Base-by-base conservation (phyloP, 176 grass and related monocot species). In the Triticum turgidum region DNA sequence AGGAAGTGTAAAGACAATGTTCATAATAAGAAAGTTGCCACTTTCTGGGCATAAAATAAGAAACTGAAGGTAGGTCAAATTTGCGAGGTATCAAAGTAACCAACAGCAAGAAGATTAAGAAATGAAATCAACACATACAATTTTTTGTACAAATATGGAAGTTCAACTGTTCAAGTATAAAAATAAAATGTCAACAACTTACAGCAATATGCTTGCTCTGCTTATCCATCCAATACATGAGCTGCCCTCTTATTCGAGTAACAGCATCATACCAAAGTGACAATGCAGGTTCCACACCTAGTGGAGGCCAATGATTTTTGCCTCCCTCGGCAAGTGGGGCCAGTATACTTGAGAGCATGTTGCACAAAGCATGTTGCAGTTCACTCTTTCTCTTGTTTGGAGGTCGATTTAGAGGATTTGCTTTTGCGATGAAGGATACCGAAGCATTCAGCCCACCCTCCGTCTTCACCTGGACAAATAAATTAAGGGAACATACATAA, bases 311-410 rank as follows among this genome's bases (percentile, higher is more conserved):
- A 84, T 92, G 80, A 39, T 83, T 86, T 93, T 91, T 98, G 45
- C 90, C 85, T 82, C 93, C 92, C 87, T 98, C 93, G 37, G 97
- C 92, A 82, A 98, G 93, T 56, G 93, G 92, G 32, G 97, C 93
- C 56, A 98, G 77, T 69, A 98, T 98, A 87, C 97, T 96, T 78
- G 97, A 98, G 58, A 98, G 92, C 97, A 98, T 98, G 82, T 89
- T 95, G 76, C 97, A 98, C 64, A 94, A 86, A n/a, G 97, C 97
- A 89, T 98, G 97, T 87, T 98, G 94, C 74, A 98, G 67, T 88
- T 98, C 94, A 91, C 97, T 98, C 90, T 98, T 96, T 87, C 92
- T 96, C 88, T 96, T 96, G 81, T 87, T 93, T 68, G 97, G 94
- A 80, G 90, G 52, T 68, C 93, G 91, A 84, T 89, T 94, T 81